Conservation (phyloP, 805 yeast species). For the Nematodospora valgi region DNA sequence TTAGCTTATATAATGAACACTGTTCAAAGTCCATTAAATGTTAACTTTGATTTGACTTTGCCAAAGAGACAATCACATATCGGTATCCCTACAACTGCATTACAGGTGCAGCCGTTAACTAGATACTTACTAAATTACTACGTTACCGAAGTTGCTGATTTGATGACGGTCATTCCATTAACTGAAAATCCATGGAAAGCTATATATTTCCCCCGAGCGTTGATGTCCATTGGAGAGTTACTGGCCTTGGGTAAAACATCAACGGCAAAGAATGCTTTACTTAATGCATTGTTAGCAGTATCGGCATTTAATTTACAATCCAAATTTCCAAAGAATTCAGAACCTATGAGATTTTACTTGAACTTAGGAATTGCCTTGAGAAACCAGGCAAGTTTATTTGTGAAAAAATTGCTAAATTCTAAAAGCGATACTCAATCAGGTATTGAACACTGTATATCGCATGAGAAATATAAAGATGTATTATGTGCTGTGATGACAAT, state of each 20-base stretch:
- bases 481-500: conserved; percentile 78
- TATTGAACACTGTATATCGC: conserved; percentile 45
- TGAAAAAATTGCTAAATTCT: conserved; percentile 50
- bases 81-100: conserved; percentile 56
- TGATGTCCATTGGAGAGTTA: conserved; percentile 78
- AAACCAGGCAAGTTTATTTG: conserved; percentile 68
- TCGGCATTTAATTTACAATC: conserved; percentile 78
- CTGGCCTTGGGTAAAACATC: conserved; percentile 72
- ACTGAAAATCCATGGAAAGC: conserved; percentile 86
- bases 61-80: conserved; percentile 18
- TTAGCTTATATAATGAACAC: conserved; percentile 54
- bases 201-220: conserved; percentile 80
- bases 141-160: conserved; percentile 70
- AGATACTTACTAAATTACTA: conserved; percentile 71
- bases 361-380: conserved; percentile 72
- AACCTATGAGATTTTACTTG: conserved; percentile 63
- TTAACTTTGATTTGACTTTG: conserved; percentile 38
- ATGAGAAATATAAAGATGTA: conserved; percentile 76
- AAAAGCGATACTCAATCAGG: conserved; percentile 25
- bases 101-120: conserved; percentile 66
- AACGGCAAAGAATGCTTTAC: conserved; percentile 69
- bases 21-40: conserved; percentile 36
- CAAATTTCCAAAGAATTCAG: conserved; percentile 63
- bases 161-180: conserved; percentile 67
- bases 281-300: conserved; percentile 78